Evolutionary conservation across 169 alveolate genomes (phyloP).

Genomic region (Plasmodium berghei): DNA sequence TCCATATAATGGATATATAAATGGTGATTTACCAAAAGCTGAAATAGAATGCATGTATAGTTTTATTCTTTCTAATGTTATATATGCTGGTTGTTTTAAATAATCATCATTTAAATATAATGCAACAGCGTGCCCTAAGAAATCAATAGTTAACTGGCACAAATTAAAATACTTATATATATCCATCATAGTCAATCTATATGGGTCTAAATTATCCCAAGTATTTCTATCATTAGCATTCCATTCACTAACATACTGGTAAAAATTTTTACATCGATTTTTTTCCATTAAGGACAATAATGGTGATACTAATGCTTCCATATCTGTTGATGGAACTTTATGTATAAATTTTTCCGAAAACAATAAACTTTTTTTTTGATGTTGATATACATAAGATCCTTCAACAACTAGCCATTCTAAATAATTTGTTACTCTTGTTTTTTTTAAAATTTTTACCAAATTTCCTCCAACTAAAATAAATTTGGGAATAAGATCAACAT

Average conservation of each 20-base stretch:
- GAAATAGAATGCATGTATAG: slow-evolving; percentile 95
- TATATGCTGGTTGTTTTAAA: slow-evolving; percentile 91
- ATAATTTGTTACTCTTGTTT: slow-evolving; percentile 95
- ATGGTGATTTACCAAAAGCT: slow-evolving; percentile 97
- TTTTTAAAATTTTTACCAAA: slow-evolving; percentile 95
- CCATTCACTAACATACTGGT: slow-evolving; percentile 92
- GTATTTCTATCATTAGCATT: slow-evolving; percentile 91
- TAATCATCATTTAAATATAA: slow-evolving; percentile 95
- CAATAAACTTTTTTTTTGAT: slow-evolving; percentile 95
- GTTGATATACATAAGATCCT: slow-evolving; percentile 98
- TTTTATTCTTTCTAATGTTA: slow-evolving; percentile 93
- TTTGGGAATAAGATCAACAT: slow-evolving; percentile 98
- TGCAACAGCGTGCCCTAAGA: slow-evolving; percentile 99
- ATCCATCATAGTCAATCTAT: slow-evolving; percentile 89
- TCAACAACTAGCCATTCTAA: slow-evolving; percentile 98
- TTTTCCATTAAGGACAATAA: slow-evolving; percentile 98
- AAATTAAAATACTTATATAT: slow-evolving; percentile 93
- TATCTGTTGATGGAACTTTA: slow-evolving; percentile 98
- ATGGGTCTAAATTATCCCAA: slow-evolving; percentile 92
- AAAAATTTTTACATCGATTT: slow-evolving; percentile 96
- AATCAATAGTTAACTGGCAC: slow-evolving; percentile 97
- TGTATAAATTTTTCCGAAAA: slow-evolving; percentile 94
- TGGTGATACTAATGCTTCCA: slow-evolving; percentile 96
- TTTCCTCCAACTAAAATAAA: slow-evolving; percentile 98
- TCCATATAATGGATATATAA: slow-evolving; percentile 98